Base-by-base conservation (phyloP, 2,329 filamentous ascomycete genomes). In the Arthroderma uncinatum region DNA sequence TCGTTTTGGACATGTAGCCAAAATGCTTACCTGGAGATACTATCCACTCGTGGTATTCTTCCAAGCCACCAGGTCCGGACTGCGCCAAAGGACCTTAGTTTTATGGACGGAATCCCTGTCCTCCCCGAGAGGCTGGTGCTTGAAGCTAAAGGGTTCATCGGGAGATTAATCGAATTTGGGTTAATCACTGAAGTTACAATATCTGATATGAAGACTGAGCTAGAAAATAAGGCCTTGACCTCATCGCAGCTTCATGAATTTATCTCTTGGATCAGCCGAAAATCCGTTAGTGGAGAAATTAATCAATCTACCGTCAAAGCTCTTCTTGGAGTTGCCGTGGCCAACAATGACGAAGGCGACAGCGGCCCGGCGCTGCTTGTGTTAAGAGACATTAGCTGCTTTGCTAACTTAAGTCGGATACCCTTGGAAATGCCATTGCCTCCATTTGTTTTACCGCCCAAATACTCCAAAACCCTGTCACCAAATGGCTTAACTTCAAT, bases 1-100 rank as follows among this genome's bases (percentile, higher is more conserved):
- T 88, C 90, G 0, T 98, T 98, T 68, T 98, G 93, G 93, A 94
- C 84, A 36, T 91, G 89, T 61, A 93, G 87, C 66, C 85, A 83
- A 67, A 86, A 85, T 61, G 83, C 89, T 1, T 85, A 82, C 0
- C 89, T 97, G 58, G 91, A 96, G 66, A 81, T 96, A 5, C 84
- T 94, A 62, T 96, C 91, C 1, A 95, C 86, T 19, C 83, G 85
- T 58, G 94, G 94, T 57, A 84, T 98, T 5, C 77, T 96, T 56
- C 82, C 86, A n/a, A 94, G 87, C 36, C 82, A 87, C 10, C 81
- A 87, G 63, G 89, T 96, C 36, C 87, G 93, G 34, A 80, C 95
- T 63, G 87, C 68, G 74, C 86, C 68, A 68, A 87, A 76, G 77
- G 82, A 84, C 42, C 71, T 86, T 40, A 83, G 79, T 63, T 98